Percentiles rank a stretch among this genome's conserved stretches.
phyloP scores from a whole-genome alignment of 2,329 filamentous ascomycete genomes.

The Aureobasidium leucospermi region DNA sequence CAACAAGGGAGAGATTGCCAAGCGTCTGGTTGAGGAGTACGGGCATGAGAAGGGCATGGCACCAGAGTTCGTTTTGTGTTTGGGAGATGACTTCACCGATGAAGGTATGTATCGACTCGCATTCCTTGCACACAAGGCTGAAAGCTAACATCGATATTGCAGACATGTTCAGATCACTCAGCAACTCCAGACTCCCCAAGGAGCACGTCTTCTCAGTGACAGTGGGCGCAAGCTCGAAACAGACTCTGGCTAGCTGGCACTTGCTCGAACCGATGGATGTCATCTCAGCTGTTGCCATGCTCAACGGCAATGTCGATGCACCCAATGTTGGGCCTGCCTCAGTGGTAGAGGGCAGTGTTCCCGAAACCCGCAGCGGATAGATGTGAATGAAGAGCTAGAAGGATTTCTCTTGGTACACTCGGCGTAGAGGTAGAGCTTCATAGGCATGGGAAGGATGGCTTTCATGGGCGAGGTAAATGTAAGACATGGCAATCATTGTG shows the following conservation, averaged over 20 bases:
- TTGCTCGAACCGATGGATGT: conserved; percentile 83
- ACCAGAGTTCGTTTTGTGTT: conserved; percentile 80
- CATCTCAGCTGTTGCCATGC: conserved; percentile 42
- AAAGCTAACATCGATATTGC: conserved; percentile 4
- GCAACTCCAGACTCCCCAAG: conserved; percentile 47
- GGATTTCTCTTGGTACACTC: neutral
- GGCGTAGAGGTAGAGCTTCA: conserved; percentile 10
- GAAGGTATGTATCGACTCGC: conserved; percentile 57
- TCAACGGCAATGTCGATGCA: conserved; percentile 27
- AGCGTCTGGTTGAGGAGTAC: conserved; percentile 71
- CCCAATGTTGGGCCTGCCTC: conserved; percentile 25
- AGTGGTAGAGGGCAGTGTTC: conserved; percentile 22
- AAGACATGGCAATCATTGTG: neutral
- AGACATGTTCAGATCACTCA: conserved; percentile 79
- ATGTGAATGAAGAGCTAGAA: neutral
- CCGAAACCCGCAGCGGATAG: conserved; percentile 16
- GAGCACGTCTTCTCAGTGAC: conserved; percentile 82
- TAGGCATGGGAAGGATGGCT: neutral
- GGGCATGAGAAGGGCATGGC: conserved; percentile 47
- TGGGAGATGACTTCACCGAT: conserved; percentile 94
- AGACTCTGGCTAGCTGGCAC: conserved; percentile 85
- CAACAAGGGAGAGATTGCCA: conserved; percentile 95
- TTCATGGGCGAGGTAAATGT: neutral
- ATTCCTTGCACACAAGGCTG: neutral
- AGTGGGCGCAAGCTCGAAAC: conserved; percentile 84